Percentiles rank a stretch among this genome's conserved stretches.
These are phyloP conservation scores for Inga laurina DNA, from an alignment of 306 rosid genomes.

Conservation along the genomic window DNA sequence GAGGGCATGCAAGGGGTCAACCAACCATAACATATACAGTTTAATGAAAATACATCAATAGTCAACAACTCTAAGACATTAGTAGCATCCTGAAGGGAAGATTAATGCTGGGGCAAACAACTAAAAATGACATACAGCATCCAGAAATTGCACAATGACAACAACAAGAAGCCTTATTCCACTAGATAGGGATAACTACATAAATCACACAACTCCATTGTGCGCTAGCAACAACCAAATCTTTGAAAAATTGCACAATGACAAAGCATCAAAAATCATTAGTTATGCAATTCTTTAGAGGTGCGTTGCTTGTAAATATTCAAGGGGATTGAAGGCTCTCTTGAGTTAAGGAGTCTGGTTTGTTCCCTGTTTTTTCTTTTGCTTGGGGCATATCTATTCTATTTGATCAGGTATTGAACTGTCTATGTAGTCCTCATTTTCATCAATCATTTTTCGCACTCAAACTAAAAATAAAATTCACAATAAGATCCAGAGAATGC, in stretches of 20 bases:
- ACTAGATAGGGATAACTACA: too few relatives aligned
- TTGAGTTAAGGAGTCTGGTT: background rate
- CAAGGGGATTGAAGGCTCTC: background rate
- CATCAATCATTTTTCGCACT: background rate
- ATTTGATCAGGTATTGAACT: background rate
- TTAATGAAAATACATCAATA: constrained; percentile 1
- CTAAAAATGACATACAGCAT: background rate
- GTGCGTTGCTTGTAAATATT: background rate
- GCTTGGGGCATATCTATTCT: background rate
- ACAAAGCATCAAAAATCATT: background rate
- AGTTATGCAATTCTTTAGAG: background rate
- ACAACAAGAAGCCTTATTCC: too few relatives aligned
- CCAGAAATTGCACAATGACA: constrained; percentile 1
- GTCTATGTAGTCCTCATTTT: background rate
- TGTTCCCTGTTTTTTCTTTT: background rate
- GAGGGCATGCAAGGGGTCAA: constrained; percentile 31
- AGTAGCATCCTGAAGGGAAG: background rate
- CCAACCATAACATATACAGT: constrained; percentile 17
- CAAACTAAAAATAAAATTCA: background rate
- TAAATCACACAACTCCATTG: too few relatives aligned
- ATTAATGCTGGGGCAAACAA: background rate
- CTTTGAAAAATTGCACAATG: background rate
- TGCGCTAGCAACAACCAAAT: too few relatives aligned
- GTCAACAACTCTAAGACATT: background rate
- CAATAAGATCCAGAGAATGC: background rate